A percentile compares a stretch with the other conserved stretches of the same genome.
Conservation (phyloP, 2,329 filamentous ascomycete genomes). For the Colletotrichum endophyticum region DNA sequence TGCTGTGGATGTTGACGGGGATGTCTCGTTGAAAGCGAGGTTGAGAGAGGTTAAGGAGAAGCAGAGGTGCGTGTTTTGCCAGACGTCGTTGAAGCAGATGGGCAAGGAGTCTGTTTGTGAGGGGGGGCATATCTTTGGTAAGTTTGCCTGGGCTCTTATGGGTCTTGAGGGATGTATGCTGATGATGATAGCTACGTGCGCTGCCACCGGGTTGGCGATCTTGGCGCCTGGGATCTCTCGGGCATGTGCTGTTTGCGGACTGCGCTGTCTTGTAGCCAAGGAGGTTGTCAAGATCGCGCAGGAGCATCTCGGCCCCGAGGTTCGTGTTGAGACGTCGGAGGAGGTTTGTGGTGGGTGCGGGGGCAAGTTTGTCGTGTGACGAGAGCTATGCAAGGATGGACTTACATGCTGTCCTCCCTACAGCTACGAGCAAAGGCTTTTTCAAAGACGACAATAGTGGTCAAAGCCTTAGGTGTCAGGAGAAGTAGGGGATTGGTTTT, state of each 20-base stretch:
- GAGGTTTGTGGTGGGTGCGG: constrained; percentile 45
- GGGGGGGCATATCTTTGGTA: constrained; percentile 46
- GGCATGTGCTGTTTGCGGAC: constrained; percentile 59
- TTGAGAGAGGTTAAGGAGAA: constrained; percentile 39
- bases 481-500: fast-evolving
- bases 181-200: constrained; percentile 50
- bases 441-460: background rate
- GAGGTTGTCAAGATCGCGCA: constrained; percentile 42
- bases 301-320: constrained; percentile 31
- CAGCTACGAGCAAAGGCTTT: background rate
- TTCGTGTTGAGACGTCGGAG: constrained; percentile 32
- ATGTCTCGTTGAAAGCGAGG: constrained; percentile 35
- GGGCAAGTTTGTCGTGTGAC: constrained; percentile 45
- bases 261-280: constrained; percentile 51
- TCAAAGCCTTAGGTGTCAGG: fast-evolving
- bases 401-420: background rate
- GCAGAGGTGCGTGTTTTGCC: constrained; percentile 55
- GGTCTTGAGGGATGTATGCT: background rate
- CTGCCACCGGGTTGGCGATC: constrained; percentile 59
- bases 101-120: constrained; percentile 42
- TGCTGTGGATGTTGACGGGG: background rate
- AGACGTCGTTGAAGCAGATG: constrained; percentile 33
- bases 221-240: constrained; percentile 57
- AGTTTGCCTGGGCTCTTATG: constrained; percentile 10
- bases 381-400: background rate